These are phyloP conservation scores for Calonectria multiphialidica DNA, from an alignment of 2,329 filamentous ascomycete species.

Conservation along the genomic window DNA sequence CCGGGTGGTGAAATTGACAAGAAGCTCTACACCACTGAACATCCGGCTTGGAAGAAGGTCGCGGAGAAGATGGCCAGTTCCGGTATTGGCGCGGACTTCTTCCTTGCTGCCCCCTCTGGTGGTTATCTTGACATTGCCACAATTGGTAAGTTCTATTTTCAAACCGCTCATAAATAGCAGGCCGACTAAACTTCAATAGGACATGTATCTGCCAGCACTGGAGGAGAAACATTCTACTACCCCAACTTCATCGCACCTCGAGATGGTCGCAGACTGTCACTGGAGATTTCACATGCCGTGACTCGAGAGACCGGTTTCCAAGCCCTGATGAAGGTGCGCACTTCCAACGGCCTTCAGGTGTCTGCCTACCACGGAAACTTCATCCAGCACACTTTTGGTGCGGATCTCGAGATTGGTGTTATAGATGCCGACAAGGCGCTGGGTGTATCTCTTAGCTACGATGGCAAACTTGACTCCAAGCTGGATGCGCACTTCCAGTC, in stretches of 20 bases:
- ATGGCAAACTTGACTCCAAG: conserved; percentile 97
- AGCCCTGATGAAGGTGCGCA: conserved; percentile 97
- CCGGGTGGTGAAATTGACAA: conserved; percentile 90
- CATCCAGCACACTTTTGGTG: conserved; percentile 93
- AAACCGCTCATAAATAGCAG: background rate
- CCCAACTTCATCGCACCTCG: conserved; percentile 93
- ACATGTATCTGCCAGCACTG: conserved; percentile 88
- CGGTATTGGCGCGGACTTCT: conserved; percentile 93
- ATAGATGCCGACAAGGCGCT: conserved; percentile 96
- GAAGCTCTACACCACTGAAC: conserved; percentile 91
- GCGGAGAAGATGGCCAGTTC: conserved; percentile 89
- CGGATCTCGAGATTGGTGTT: conserved; percentile 92
- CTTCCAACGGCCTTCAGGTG: conserved; percentile 95
- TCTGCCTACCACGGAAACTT: conserved; percentile 97
- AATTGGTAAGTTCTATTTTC: conserved; percentile 69
- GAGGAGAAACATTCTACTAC: conserved; percentile 96
- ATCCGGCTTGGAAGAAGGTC: conserved; percentile 87
- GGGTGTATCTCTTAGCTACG: conserved; percentile 91
- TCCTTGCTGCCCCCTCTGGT: conserved; percentile 90
- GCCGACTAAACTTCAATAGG: conserved; percentile 59
- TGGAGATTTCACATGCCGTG: conserved; percentile 88
- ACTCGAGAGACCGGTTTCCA: conserved; percentile 94
- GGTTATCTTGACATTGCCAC: conserved; percentile 95
- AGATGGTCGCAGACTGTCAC: conserved; percentile 84
- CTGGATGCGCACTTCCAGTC: conserved; percentile 98